Base-by-base conservation (phyloP, 2,329 filamentous ascomycete species). In the Cercospora brassicicola region DNA sequence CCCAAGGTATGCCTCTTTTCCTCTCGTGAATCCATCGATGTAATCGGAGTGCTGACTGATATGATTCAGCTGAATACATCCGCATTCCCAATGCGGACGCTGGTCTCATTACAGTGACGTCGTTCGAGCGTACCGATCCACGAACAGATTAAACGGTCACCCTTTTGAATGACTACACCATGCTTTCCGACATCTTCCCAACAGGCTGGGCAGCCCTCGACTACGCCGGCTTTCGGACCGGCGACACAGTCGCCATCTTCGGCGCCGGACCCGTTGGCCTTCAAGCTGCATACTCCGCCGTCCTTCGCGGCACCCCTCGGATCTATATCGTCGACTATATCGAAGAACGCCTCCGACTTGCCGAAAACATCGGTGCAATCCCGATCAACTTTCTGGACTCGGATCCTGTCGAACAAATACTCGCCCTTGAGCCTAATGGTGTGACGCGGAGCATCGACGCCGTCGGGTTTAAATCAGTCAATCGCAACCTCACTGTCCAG, bases 371-470 rank as follows among this genome's bases (percentile, higher is more conserved):
- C 53, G 87, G 87, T 0, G 86, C 84, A 67, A 84, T 84, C 2
- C 82, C 87, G 0, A 84, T 90, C 39, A 83, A 90, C 73, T 89
- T 90, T 72, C 84, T 79, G 18, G 83, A 86, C 68, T 82, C 83
- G 2, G 86, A 89, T 70, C 85, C 82, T 1, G 85, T 89, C 0
- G 84, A 88, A 28, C 82, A 87, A 73, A 90, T 90, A 59, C 85
- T 89, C 57, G 79, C 84, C 64, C 73, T 81, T 8, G 88, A 89
- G 59, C 84, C 80, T 0, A 86, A 83, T 0, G 86, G 86, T 84
- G 87, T 90, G 1, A 87, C 89, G 69, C 81, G 88, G 4, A 85
- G 86, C 0, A 84, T 90, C 0, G 88, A 90, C 77, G 86, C 86
- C 9, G 88, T 90, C 0, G 88, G 88, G 0, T 90, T 89, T 73